Percentiles rank a stretch among this genome's conserved stretches.
Conservation (phyloP, 306 rosid species). For the Rubus parviflorus region DNA sequence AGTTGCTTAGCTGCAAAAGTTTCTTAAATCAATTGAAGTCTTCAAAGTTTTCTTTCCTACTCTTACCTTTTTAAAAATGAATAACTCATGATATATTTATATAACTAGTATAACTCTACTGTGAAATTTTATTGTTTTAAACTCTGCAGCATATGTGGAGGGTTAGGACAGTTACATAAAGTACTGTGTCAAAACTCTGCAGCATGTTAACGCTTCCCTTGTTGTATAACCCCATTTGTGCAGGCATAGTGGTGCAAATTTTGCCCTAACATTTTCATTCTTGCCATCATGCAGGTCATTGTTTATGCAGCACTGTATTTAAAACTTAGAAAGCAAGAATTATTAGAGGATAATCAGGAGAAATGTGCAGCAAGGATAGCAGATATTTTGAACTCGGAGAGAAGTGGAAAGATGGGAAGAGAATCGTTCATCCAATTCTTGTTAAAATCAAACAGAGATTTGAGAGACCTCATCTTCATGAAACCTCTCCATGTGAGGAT, state of each 20-base stretch:
- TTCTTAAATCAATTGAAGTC: background rate
- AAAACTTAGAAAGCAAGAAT: slow-evolving; percentile 42
- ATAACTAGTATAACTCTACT: background rate
- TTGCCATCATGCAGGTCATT: slow-evolving; percentile 53
- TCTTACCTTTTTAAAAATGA: background rate
- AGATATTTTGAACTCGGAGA: slow-evolving; percentile 50
- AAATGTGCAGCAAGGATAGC: slow-evolving; percentile 58
- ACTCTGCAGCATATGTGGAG: too few species aligned
- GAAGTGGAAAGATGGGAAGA: slow-evolving; percentile 45
- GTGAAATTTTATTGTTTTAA: background rate
- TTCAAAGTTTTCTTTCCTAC: background rate
- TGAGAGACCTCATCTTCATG: slow-evolving; percentile 70
- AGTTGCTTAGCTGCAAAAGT: background rate
- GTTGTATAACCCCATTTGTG: background rate
- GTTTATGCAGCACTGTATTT: slow-evolving; percentile 56
- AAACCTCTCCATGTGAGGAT: slow-evolving; percentile 69
- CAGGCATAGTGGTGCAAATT: background rate
- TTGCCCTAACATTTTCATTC: slow-evolving; percentile 12
- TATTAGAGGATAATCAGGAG: slow-evolving; percentile 42
- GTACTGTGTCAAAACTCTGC: background rate
- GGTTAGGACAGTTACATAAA: too few species aligned
- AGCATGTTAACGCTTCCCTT: background rate
- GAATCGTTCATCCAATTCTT: slow-evolving; percentile 53
- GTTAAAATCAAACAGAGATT: slow-evolving; percentile 50
- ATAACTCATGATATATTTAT: background rate